A percentile compares a stretch with the other conserved stretches of the same genome.
phyloP scores from a whole-genome alignment of 139 green algal genomes.

The Coelastrella sp. region DNA sequence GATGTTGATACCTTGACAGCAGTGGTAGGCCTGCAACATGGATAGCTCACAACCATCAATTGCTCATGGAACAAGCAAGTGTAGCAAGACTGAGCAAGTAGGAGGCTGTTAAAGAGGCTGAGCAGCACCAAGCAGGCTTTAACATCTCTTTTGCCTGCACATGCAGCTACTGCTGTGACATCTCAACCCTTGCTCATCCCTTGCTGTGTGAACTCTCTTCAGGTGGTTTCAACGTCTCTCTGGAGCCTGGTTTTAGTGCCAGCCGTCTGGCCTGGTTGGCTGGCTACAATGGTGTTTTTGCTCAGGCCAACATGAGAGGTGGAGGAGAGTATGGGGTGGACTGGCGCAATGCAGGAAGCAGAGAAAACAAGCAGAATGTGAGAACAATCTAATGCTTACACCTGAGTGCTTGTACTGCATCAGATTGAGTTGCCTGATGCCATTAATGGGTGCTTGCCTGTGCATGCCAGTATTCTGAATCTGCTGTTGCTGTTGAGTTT shows the following conservation, averaged over 20 bases:
- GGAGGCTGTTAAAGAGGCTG: no score
- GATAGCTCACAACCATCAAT: no score
- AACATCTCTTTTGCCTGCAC: no score
- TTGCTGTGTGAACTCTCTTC: neutral
- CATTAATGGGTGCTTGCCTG: neutral
- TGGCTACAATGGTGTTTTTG: constrained; percentile 69
- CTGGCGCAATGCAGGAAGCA: constrained; percentile 87
- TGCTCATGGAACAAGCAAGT: no score
- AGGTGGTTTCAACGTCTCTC: constrained; percentile 91
- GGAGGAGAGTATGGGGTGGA: constrained; percentile 92
- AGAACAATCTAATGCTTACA: no score
- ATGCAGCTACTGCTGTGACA: no score
- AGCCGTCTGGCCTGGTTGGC: constrained; percentile 65
- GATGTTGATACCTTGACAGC: neutral
- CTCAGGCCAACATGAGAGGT: constrained; percentile 87
- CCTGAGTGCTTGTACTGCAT: neutral
- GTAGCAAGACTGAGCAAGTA: no score
- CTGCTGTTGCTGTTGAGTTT: no score
- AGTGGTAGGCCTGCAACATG: no score
- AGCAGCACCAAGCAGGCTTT: no score
- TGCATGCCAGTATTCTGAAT: no score
- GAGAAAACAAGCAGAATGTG: constrained; percentile 88
- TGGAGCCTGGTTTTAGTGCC: constrained; percentile 86
- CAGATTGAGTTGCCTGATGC: constrained; percentile 72
- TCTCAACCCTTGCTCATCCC: no score